These are phyloP conservation scores for Galerina sulciceps DNA, from an alignment of 768 basidiomycete genomes.

Conservation along the genomic window DNA sequence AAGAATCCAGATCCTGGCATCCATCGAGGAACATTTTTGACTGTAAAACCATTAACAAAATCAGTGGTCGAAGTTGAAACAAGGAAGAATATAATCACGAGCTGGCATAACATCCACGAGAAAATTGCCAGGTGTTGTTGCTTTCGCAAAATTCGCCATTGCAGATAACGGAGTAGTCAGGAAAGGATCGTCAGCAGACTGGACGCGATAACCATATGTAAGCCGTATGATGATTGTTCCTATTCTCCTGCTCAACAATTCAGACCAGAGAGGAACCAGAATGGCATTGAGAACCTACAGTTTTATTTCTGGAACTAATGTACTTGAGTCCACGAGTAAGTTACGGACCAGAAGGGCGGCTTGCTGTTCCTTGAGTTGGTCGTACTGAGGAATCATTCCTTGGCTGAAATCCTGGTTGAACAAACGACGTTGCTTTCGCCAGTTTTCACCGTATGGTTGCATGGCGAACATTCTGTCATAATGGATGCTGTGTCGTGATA, in stretches of 20 bases:
- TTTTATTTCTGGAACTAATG: constrained; percentile 35
- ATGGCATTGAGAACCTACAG: constrained; percentile 13
- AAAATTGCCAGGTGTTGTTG: constrained; percentile 40
- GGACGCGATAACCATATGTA: constrained; percentile 57
- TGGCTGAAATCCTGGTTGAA: constrained; percentile 24
- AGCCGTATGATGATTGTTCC: constrained; percentile 57
- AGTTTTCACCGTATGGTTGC: constrained; percentile 40
- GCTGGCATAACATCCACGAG: constrained; percentile 44
- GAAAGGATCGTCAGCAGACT: constrained; percentile 52
- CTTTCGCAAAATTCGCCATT: constrained; percentile 50
- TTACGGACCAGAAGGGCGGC: constrained; percentile 21
- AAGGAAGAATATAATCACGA: constrained; percentile 20
- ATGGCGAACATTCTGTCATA: constrained; percentile 45
- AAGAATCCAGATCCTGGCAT: constrained; percentile 61
- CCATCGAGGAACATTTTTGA: constrained; percentile 55
- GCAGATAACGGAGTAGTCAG: constrained; percentile 52
- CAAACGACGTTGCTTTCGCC: constrained; percentile 41
- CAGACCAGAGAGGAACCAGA: not conserved
- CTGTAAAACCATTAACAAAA: constrained; percentile 27
- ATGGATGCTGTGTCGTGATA: constrained; percentile 28
- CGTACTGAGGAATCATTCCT: constrained; percentile 16
- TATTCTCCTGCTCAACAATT: constrained; percentile 37
- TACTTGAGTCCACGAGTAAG: constrained; percentile 23
- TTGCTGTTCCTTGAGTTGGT: constrained; percentile 23
- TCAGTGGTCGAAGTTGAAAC: not conserved